Conservation (phyloP, 2,329 filamentous ascomycete genomes). For the Verticillium nubilum region DNA sequence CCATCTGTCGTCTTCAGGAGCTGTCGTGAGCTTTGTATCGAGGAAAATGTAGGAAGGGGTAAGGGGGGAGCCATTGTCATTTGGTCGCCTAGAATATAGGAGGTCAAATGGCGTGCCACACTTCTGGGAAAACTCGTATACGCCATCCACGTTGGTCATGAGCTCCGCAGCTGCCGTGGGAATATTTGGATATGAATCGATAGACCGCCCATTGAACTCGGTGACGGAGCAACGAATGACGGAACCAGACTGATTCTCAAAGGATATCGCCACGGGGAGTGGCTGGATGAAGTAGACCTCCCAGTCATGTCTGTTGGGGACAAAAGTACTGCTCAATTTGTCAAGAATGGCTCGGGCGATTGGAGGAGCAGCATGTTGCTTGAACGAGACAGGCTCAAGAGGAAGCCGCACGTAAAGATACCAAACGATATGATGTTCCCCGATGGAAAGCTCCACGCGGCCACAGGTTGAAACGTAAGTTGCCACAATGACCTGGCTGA, state of each 20-base stretch:
- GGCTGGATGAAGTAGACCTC: background rate
- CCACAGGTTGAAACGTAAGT: constrained; percentile 7
- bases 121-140: background rate
- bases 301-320: background rate
- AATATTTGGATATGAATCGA: background rate
- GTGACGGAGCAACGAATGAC: background rate
- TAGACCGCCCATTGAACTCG: background rate
- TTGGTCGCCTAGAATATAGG: background rate
- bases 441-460: constrained; percentile 7
- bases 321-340: background rate
- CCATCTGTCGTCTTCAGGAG: background rate
- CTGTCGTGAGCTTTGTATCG: background rate
- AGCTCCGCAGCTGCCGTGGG: background rate
- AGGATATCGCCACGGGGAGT: background rate
- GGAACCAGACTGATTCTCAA: background rate
- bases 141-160: background rate
- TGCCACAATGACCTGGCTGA: constrained; percentile 4
- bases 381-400: background rate
- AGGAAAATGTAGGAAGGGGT: background rate
- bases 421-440: constrained; percentile 7
- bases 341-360: background rate
- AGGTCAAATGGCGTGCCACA: background rate
- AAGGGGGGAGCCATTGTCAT: background rate
- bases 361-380: background rate
- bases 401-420: constrained; percentile 3